Base-by-base conservation (phyloP, 306 rosid genomes). In the Begonia loranthoides region DNA sequence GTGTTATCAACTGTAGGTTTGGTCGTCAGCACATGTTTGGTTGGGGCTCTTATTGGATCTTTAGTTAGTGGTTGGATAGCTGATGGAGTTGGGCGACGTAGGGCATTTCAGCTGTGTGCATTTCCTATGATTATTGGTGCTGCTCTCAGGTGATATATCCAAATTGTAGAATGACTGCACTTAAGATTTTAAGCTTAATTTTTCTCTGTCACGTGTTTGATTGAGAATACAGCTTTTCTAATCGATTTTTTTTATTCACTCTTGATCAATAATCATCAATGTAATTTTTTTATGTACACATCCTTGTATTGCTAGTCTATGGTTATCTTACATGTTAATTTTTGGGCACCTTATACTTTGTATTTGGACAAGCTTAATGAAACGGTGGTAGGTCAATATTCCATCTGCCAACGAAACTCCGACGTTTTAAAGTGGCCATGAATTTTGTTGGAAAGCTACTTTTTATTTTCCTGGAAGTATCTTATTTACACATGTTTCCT, bases 11-110 rank as follows among this genome's bases (percentile, higher is more conserved):
- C 73, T 73, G 68, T 71, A 90, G 97, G 95, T 67, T 76, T 85
- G 71, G 95, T 90, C 68, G 97, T 90, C 61, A 90, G 97, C 76
- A 90, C 86, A 19, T 90, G 97, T 50, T 70, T 85, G 59, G 97
- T 83, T 56, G 95, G 97, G 70, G 97, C 97, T 67, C 64, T 90
- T 41, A 22, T 90, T 70, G 97, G 97, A 52, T 80, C 92, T 34
- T 67, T 85, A 65, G 57, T 90, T 57, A 85, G 97, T 66, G 97
- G 95, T n/a, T 85, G 83, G 87, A 65, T 85, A 69, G 90, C 94
- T 62, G 97, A 90, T 69, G 92, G 83, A n/a, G 63, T 90, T 52
- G 97, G 97, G 49, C 95, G 97, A 47, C 94, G 95, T 6, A 85
- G 75, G 74, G 85, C 94, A 69, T 85, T 90, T 76, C 97, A 85